Percentiles rank a stretch among this genome's conserved stretches.
Conservation (phyloP, 371 early-diverging fungal species). For the Apophysomyces variabilis region DNA sequence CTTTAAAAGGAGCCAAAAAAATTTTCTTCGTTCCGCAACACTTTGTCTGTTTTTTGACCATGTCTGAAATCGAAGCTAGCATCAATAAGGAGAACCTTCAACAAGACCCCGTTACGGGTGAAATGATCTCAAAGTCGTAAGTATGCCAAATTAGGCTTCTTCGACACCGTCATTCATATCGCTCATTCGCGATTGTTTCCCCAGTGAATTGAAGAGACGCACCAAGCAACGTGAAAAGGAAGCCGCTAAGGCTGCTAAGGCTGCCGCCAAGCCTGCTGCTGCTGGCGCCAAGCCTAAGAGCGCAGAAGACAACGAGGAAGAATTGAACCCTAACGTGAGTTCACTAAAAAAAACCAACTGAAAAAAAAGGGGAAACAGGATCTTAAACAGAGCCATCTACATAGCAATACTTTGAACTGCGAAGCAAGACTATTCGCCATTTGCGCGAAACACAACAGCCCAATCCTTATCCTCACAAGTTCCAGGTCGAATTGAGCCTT, state of each 20-base stretch:
- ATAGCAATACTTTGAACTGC: slow-evolving; percentile 96
- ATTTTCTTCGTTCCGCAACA: slow-evolving; percentile 6
- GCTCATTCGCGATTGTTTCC: slow-evolving; percentile 5
- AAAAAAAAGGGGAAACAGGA: slow-evolving; percentile 2
- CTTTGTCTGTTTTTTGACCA: slow-evolving; percentile 14
- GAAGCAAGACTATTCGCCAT: slow-evolving; percentile 83
- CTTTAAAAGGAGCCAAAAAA: slow-evolving; percentile 11
- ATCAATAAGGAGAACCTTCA: slow-evolving; percentile 70
- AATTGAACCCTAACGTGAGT: slow-evolving; percentile 83
- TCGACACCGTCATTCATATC: not conserved
- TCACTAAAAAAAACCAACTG: not conserved
- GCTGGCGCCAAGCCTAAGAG: slow-evolving; percentile 62
- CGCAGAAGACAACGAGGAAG: slow-evolving; percentile 79
- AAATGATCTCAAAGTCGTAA: slow-evolving; percentile 95
- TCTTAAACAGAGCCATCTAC: not conserved
- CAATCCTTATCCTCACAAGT: slow-evolving; percentile 98
- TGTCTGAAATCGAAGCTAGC: slow-evolving; percentile 25
- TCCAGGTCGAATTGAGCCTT: slow-evolving; percentile 86
- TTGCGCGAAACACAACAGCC: slow-evolving; percentile 79
- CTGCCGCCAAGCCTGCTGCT: slow-evolving; percentile 64
- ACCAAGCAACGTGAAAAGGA: slow-evolving; percentile 88
- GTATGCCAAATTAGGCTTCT: slow-evolving; percentile 16
- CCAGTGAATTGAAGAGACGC: slow-evolving; percentile 93
- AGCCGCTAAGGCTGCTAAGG: slow-evolving; percentile 77
- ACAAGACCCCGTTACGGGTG: slow-evolving; percentile 91